Base-by-base conservation (phyloP, 164 flowering plant species). In the Nymphaea thermarum region DNA sequence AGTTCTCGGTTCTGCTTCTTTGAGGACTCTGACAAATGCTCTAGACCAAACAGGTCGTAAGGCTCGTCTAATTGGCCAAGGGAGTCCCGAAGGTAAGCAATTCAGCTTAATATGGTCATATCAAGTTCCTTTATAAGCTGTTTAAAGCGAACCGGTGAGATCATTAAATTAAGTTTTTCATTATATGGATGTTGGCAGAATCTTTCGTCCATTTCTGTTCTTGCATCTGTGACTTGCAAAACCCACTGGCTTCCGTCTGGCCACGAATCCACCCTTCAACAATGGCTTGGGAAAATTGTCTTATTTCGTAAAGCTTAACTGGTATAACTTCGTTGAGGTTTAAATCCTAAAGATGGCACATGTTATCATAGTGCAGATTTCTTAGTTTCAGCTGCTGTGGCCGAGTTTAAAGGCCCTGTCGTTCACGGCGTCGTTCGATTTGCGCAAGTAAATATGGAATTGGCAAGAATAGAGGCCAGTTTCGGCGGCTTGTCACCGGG, bases 401-500 rank as follows among this genome's bases (percentile, higher is more conserved):
- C 98, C 43, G 99, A 94, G 74, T 91, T 91, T 74, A 94, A 94
- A 80, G 96, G 99, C 67, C 99, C 98, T 4, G 76, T 77, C 63
- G 75, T 90, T 51, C 89, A 85, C 78, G 99, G 98, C 25, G 99
- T 94, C 60, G 96, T 88, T 76, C 90, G 99, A 17, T 66, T 94
- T 60, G 96, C 93, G 57, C 99, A 94, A 83, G 91, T 86, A 62
- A 91, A 72, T 66, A 91, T 94, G 96, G 96, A 94, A 72, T 78
- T 88, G 77, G 90, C 96, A 60, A 79, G 91, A 77, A 76, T 94
- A 74, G 99, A 90, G 73, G 98, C 99, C 73, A 83, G 71, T 74
- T 94, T 94, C 70, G 87, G 91, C 77, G 96, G 96, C 44, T 77
- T 94, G 80, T 76, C 92, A 36, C 87, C 95, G 57, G 96, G 95